Percentiles rank a stretch among this genome's conserved stretches.
These are phyloP conservation scores for Scheffersomyces parashehatae DNA, from an alignment of 1,139 yeast genomes.

Conservation along the genomic window DNA sequence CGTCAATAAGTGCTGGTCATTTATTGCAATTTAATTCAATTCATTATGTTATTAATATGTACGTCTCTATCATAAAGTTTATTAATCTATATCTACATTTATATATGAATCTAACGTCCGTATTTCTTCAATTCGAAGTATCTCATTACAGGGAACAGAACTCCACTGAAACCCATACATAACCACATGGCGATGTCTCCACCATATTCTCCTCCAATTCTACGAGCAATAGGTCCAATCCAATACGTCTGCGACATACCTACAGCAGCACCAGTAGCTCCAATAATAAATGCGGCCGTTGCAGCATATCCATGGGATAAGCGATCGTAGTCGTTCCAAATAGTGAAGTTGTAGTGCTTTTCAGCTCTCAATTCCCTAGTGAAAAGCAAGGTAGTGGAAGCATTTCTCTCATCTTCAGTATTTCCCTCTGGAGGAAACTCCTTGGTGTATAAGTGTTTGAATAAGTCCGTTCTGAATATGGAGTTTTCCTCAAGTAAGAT, in stretches of 20 bases:
- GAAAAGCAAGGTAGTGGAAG: constrained; percentile 6
- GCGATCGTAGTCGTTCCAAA: constrained; percentile 59
- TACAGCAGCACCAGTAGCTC: constrained; percentile 75
- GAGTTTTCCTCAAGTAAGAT: constrained; percentile 72
- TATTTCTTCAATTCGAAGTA: constrained; percentile 60
- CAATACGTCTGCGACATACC: constrained; percentile 83
- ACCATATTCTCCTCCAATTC: constrained; percentile 57
- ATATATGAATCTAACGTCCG: constrained; percentile 32
- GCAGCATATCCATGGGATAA: constrained; percentile 71
- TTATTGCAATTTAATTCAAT: too few relatives aligned
- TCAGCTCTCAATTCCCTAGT: constrained; percentile 16
- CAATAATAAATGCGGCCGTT: constrained; percentile 55
- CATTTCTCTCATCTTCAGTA: constrained; percentile 5
- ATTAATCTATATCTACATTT: not conserved
- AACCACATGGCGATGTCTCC: constrained; percentile 86
- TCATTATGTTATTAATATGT: not conserved
- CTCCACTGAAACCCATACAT: constrained; percentile 69
- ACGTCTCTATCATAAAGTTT: not conserved
- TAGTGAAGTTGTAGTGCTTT: constrained; percentile 60
- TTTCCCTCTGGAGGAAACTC: constrained; percentile 44
- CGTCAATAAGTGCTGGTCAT: too few relatives aligned
- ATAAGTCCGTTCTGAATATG: constrained; percentile 61
- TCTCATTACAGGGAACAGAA: constrained; percentile 64
- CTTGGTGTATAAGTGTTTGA: constrained; percentile 49
- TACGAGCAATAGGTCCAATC: constrained; percentile 67